Evolutionary conservation across 2,329 filamentous ascomycete genomes (phyloP).

Genomic region (Simplicillium sp.): DNA sequence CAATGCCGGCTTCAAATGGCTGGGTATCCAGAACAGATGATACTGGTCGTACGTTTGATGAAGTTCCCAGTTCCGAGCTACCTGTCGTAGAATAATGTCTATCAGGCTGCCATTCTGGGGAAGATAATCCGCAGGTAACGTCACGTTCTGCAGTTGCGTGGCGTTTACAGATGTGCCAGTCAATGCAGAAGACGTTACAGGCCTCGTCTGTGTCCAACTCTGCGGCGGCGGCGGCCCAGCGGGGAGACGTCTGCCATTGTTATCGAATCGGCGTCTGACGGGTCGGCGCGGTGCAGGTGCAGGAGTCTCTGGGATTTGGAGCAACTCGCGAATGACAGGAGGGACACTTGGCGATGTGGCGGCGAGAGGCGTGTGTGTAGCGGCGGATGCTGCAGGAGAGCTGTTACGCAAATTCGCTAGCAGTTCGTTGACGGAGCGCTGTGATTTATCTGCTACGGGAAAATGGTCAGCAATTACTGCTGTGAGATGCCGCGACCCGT

Average conservation of each 20-base stretch:
- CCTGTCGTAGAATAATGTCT: slow-evolving; percentile 37
- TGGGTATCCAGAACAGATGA: slow-evolving; percentile 46
- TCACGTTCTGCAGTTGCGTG: slow-evolving; percentile 11
- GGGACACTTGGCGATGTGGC: slow-evolving; percentile 43
- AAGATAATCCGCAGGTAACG: slow-evolving; percentile 33
- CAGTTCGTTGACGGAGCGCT: slow-evolving; percentile 47
- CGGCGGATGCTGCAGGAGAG: slow-evolving; percentile 18
- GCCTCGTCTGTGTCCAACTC: slow-evolving; percentile 35
- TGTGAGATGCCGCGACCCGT: not conserved
- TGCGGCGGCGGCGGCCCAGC: slow-evolving; percentile 50
- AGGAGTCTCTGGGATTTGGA: slow-evolving; percentile 49
- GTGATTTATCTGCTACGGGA: slow-evolving; percentile 20
- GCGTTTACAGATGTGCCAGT: slow-evolving; percentile 1
- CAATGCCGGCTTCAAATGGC: slow-evolving; percentile 40
- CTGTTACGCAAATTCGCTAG: slow-evolving; percentile 46
- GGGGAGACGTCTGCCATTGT: slow-evolving; percentile 39
- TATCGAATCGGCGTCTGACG: slow-evolving; percentile 30
- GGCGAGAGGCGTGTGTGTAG: slow-evolving; percentile 16
- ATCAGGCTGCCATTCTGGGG: slow-evolving; percentile 39
- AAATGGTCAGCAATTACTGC: slow-evolving; percentile 14
- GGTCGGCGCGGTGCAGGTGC: slow-evolving; percentile 37
- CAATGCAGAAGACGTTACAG: not conserved
- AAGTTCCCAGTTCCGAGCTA: slow-evolving; percentile 45
- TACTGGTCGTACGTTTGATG: slow-evolving; percentile 47
- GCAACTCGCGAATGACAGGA: slow-evolving; percentile 47